These are phyloP conservation scores for Arthrobotrys pseudoclavata DNA, from an alignment of 2,329 filamentous ascomycete genomes.

Conservation along the genomic window DNA sequence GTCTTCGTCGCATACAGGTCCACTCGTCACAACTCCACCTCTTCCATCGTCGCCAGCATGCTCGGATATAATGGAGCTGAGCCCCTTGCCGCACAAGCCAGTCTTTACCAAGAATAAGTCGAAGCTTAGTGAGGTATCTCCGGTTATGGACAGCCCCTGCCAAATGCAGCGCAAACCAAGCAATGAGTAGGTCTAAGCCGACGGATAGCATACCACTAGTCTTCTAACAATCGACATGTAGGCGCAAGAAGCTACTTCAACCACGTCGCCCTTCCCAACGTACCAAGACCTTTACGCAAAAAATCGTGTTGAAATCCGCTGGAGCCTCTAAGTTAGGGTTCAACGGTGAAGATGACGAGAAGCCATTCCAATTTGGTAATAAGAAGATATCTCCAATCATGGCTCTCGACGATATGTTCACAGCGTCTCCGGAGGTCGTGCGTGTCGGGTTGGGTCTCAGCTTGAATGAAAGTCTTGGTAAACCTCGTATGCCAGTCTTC, in stretches of 20 bases:
- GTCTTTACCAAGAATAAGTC: conserved; percentile 74
- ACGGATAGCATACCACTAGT: not conserved
- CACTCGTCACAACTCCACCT: conserved; percentile 83
- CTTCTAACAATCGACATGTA: conserved; percentile 65
- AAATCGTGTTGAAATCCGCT: conserved; percentile 70
- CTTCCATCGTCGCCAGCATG: conserved; percentile 86
- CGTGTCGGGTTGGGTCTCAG: conserved; percentile 56
- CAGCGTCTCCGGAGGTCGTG: conserved; percentile 59
- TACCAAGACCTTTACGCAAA: conserved; percentile 80
- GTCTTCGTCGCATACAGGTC: conserved; percentile 44
- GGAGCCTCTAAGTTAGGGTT: conserved; percentile 67
- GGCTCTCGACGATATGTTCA: conserved; percentile 63
- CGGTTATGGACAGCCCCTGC: conserved; percentile 71
- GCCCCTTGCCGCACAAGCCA: conserved; percentile 88
- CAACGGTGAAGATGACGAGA: conserved; percentile 75
- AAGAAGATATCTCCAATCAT: conserved; percentile 63
- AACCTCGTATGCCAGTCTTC: conserved; percentile 56
- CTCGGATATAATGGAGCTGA: conserved; percentile 90
- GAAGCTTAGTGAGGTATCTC: conserved; percentile 68
- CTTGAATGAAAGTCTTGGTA: conserved; percentile 32
- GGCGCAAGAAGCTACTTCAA: conserved; percentile 74
- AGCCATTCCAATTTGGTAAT: conserved; percentile 80
- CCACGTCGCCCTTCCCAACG: conserved; percentile 80
- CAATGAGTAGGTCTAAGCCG: conserved; percentile 70
- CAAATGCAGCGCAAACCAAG: conserved; percentile 67